phyloP scores from a whole-genome alignment of 208 protist genomes.

The Angomonas ambiguus region DNA sequence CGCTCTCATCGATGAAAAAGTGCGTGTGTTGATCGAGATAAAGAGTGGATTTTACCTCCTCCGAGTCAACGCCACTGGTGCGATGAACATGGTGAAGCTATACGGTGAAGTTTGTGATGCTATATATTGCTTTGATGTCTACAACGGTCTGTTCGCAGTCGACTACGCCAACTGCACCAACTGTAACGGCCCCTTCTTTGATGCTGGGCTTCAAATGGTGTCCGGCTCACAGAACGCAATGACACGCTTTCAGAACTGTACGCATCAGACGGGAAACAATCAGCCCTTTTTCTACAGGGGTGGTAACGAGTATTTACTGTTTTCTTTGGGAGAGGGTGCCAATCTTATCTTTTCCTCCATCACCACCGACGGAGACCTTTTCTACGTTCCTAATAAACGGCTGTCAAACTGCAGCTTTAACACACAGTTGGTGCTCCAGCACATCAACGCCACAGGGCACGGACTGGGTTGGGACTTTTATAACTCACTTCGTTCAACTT shows the following conservation, averaged over 20 bases:
- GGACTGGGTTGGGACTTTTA: background rate
- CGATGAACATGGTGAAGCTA: background rate
- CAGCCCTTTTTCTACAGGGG: background rate
- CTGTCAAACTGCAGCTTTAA: too few relatives aligned
- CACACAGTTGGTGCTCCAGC: background rate
- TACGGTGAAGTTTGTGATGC: background rate
- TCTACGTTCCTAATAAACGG: background rate
- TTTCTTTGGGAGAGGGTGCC: background rate
- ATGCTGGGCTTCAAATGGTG: background rate
- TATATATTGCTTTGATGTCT: background rate
- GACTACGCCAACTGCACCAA: background rate
- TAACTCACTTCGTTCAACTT: background rate
- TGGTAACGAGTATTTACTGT: background rate
- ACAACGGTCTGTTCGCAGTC: constrained; percentile 2
- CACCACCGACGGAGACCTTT: background rate
- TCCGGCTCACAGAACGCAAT: background rate
- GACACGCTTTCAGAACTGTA: background rate
- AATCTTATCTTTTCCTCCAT: constrained; percentile 5
- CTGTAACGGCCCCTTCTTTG: background rate
- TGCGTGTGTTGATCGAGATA: background rate
- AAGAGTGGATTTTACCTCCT: background rate
- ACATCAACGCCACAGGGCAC: background rate
- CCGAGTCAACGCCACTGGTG: background rate
- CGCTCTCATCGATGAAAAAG: background rate
- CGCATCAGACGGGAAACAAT: background rate